Conservation (phyloP, 2,329 filamentous ascomycete species). For the Diaporthe batatas region DNA sequence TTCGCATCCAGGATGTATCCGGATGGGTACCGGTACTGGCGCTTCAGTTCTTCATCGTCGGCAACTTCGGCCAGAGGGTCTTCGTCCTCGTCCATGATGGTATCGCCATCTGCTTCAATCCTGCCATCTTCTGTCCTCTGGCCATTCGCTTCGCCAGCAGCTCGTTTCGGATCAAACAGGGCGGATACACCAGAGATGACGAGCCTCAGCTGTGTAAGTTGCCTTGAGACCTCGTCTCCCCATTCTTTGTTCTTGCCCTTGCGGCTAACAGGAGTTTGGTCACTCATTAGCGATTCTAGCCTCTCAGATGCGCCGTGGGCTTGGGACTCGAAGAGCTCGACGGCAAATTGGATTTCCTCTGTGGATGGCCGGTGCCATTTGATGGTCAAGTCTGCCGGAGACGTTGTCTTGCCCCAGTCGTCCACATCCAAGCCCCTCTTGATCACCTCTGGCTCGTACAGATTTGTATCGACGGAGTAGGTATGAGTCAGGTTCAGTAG, state of each 20-base stretch:
- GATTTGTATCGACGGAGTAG: constrained; percentile 88
- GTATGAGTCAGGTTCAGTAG: constrained; percentile 94
- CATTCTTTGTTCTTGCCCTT: constrained; percentile 98
- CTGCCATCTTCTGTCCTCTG: constrained; percentile 63
- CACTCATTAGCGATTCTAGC: constrained; percentile 83
- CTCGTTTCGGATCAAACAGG: constrained; percentile 85
- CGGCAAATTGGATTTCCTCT: constrained; percentile 88
- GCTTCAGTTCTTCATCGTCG: constrained; percentile 85
- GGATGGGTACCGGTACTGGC: constrained; percentile 88
- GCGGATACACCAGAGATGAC: constrained; percentile 90
- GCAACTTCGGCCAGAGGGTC: constrained; percentile 72
- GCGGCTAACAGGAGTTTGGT: constrained; percentile 84
- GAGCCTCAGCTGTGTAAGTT: constrained; percentile 88
- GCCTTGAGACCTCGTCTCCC: constrained; percentile 95
- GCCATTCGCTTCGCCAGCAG: constrained; percentile 67
- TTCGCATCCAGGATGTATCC: constrained; percentile 82
- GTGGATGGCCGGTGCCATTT: constrained; percentile 86
- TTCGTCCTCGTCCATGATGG: constrained; percentile 62
- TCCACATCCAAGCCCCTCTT: constrained; percentile 78
- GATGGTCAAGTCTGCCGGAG: constrained; percentile 82
- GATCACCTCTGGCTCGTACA: constrained; percentile 86
- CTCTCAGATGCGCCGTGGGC: constrained; percentile 81
- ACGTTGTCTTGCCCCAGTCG: constrained; percentile 87
- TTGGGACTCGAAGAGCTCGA: constrained; percentile 89
- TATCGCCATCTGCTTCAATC: constrained; percentile 64